Base-by-base conservation (phyloP, 2,329 filamentous ascomycete species). In the Canariomyces notabilis region DNA sequence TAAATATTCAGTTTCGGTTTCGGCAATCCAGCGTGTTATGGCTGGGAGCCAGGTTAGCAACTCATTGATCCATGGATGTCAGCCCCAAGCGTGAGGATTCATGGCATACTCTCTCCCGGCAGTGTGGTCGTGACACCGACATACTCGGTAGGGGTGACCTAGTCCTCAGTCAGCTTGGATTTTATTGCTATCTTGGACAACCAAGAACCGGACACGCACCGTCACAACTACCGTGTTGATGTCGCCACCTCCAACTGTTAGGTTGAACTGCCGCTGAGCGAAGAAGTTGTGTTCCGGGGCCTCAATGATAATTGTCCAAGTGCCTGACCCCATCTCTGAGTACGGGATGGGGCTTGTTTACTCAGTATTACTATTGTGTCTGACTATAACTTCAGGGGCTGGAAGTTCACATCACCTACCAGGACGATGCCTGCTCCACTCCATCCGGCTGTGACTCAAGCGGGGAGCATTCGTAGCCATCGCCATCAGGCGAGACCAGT, bases 251-350 rank as follows among this genome's bases (percentile, higher is more conserved):
- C 47, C 49, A 2, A 49, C 35, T 14, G 47, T 51, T 7, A 56
- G 33, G 11, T 48, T 48, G 40, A 56, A 56, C 16, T 47, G 39
- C n/a, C 53, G 41, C 26, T 56, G 49, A 6, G 51, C 40, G 4
- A 36, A 39, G 38, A 56, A 56, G 23, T 49, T 45, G 11, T 48
- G 36, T 12, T 50, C 51, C 2, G 46, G 44, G 3, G 51, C 47
- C 19, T 56, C 46, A n/a, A 56, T 41, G 4, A 56, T 21, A 18
- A 54, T 50, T n/a, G 46, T 45, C 53, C 53, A 56, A 4, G 31
- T 39, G 6, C 53, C 53, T 4, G 48, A 41, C 4, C 15, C 42
- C 53, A 56, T 52, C 23, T 52, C 37, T 2, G 49, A 49, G 41
- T 52, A 56, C 1, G 42, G 3, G 15, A 56, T 47, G 7, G 42